Evolutionary conservation across 129 eudicot genomes (phyloP).

Genomic region (Solidago caesia): DNA sequence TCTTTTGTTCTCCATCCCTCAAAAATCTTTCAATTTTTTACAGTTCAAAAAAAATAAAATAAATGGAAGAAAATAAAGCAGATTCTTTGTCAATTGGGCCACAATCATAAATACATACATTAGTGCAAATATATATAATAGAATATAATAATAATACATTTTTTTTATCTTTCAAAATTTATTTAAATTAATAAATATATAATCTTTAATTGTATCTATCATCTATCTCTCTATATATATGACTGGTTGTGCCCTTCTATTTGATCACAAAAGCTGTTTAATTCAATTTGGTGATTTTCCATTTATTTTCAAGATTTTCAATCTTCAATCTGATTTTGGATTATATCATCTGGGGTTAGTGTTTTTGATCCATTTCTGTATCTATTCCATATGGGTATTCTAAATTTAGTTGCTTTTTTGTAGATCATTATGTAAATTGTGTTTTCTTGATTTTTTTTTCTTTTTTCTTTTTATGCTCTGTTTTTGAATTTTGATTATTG

Average conservation of each 20-base stretch:
- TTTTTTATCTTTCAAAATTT: background rate
- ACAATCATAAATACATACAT: constrained; percentile 1
- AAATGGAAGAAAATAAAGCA: constrained; percentile 1
- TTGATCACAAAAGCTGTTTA: constrained; percentile 22
- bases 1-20: constrained; percentile 26
- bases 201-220: too few relatives aligned
- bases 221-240: constrained; percentile 27
- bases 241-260: constrained; percentile 20
- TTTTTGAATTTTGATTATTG: background rate
- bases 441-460: constrained; percentile 1
- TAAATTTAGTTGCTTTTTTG: background rate
- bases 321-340: constrained; percentile 19
- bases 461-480: constrained; percentile 15
- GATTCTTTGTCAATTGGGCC: constrained; percentile 36
- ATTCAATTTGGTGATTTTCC: constrained; percentile 18
- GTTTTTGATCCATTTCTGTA: constrained; percentile 3
- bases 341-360: constrained; percentile 38
- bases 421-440: constrained; percentile 26
- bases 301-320: background rate
- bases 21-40: constrained; percentile 1
- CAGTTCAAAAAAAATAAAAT: background rate
- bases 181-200: background rate
- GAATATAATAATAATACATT: background rate
- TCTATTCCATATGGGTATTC: constrained; percentile 6
- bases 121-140: background rate